Percentiles rank a stretch among this genome's conserved stretches.
phyloP scores from a whole-genome alignment of 179 eudicot species.

The Beta macrorhiza region DNA sequence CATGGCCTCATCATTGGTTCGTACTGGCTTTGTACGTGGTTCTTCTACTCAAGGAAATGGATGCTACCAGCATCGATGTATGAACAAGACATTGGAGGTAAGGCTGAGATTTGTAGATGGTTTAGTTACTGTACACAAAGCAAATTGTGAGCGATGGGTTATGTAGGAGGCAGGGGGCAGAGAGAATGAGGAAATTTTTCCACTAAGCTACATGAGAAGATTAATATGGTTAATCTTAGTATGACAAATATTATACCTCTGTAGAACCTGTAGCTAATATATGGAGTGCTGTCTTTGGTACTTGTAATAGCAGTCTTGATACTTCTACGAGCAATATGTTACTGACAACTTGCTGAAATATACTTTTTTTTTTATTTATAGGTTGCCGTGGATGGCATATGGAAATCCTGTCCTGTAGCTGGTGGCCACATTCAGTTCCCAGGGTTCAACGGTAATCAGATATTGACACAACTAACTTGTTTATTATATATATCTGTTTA shows the following conservation, averaged over 20 bases:
- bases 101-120: slow-evolving; percentile 1
- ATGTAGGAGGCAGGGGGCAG: neutral
- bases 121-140: neutral
- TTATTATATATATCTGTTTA: neutral
- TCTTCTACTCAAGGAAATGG: slow-evolving; percentile 95
- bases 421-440: slow-evolving; percentile 87
- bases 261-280: neutral
- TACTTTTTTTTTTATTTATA: slow-evolving; percentile 21
- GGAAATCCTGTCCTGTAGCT: slow-evolving; percentile 82
- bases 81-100: slow-evolving; percentile 79
- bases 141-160: neutral
- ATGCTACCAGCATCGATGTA: slow-evolving; percentile 91
- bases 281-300: neutral
- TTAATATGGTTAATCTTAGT: neutral
- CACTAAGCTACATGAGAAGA: neutral
- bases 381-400: slow-evolving; percentile 88
- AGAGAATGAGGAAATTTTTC: neutral
- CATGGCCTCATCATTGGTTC: slow-evolving; percentile 93
- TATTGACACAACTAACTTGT: neutral
- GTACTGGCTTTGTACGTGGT: slow-evolving; percentile 94
- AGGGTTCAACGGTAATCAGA: slow-evolving; percentile 73
- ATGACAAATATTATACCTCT: neutral
- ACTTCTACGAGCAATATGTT: neutral
- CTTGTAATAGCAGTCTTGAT: neutral
- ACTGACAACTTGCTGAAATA: slow-evolving; percentile 2